Conservation (phyloP, 1,284 basidiomycete species). For the Ustilago lituana region DNA sequence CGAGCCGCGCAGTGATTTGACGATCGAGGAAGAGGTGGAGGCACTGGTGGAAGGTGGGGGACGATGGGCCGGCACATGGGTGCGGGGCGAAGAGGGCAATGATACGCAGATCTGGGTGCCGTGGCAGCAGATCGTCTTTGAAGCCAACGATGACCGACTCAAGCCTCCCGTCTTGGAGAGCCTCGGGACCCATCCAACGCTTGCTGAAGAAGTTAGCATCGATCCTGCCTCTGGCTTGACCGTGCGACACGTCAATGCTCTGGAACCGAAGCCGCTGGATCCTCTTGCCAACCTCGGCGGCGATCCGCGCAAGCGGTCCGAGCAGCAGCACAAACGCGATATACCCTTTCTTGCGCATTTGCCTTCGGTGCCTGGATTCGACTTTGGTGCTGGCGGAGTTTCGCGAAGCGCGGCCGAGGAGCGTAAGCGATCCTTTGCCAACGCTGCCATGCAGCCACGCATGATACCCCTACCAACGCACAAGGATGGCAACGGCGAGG, state of each 20-base stretch:
- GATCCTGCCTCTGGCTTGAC: conserved; percentile 48
- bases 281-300: conserved; percentile 11
- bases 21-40: conserved; percentile 80
- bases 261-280: neutral
- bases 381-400: conserved; percentile 44
- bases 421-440: conserved; percentile 38
- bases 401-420: conserved; percentile 36
- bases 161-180: conserved; percentile 6
- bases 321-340: conserved; percentile 22
- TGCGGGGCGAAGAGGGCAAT: conserved; percentile 50
- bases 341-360: conserved; percentile 68
- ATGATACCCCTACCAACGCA: conserved; percentile 52
- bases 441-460: conserved; percentile 30
- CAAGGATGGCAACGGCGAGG: conserved; percentile 54
- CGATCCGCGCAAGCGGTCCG: conserved; percentile 3
- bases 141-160: conserved; percentile 62
- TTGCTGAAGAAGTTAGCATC: conserved; percentile 47
- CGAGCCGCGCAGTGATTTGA: conserved; percentile 77
- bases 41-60: conserved; percentile 86
- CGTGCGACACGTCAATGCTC: conserved; percentile 67
- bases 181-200: conserved; percentile 16
- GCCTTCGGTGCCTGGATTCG: conserved; percentile 56
- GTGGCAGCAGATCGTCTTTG: conserved; percentile 65
- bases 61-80: conserved; percentile 71
- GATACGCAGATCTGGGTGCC: conserved; percentile 53